Evolutionary conservation across 768 basidiomycete species (phyloP).

Genomic region (Zangia roseola): DNA sequence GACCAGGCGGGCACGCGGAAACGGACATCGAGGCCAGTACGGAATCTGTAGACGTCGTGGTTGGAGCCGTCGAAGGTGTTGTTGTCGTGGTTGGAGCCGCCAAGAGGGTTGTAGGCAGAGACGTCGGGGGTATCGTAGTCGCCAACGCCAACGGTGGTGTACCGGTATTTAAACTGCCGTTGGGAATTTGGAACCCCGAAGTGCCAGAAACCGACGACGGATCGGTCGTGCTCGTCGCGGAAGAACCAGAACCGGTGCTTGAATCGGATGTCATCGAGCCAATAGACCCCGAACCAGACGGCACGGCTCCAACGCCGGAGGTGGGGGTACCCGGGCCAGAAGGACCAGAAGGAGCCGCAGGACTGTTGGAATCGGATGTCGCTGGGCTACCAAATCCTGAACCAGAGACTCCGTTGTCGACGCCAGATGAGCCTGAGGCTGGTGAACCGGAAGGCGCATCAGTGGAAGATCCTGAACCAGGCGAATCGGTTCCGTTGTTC

Average conservation of each 20-base stretch:
- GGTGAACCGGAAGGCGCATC: too few species aligned
- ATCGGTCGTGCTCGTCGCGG: neutral
- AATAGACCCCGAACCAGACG: neutral
- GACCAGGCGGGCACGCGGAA: constrained; percentile 15
- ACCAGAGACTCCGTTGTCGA: too few species aligned
- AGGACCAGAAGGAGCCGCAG: neutral
- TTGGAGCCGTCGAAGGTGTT: neutral
- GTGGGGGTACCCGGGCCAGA: constrained; percentile 1
- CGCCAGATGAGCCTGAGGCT: too few species aligned
- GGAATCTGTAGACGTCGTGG: neutral
- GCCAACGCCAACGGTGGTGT: neutral
- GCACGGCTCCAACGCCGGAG: neutral
- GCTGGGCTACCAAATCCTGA: too few species aligned
- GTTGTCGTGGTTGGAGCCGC: neutral
- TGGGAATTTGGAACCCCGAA: neutral
- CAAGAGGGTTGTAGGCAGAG: neutral
- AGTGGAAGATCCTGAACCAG: too few species aligned
- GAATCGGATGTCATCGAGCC: constrained; percentile 1
- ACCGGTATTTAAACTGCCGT: neutral
- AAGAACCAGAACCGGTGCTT: neutral
- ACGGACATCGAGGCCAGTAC: neutral
- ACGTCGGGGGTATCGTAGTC: neutral
- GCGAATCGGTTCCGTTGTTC: too few species aligned
- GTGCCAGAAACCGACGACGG: neutral
- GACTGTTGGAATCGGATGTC: neutral